Base-by-base conservation (phyloP, 192 early-diverging fungal species). In the Linderina pennispora region DNA sequence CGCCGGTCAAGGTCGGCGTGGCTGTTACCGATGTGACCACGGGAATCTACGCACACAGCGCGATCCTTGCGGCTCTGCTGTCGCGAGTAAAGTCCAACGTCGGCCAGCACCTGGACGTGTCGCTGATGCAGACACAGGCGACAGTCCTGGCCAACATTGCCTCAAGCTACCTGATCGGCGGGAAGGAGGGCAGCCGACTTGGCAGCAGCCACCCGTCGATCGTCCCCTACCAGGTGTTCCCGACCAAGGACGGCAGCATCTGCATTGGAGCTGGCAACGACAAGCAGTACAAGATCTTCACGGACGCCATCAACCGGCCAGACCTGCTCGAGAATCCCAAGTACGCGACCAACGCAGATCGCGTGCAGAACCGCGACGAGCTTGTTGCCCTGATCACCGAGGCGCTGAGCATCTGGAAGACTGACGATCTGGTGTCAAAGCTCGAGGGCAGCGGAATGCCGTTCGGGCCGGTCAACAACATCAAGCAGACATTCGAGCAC, bases 261-360 rank as follows among this genome's bases (percentile, higher is more conserved):
- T 86, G 94, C 62, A 77, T 97, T 43, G 94, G 94, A 1, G 87
- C 89, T 0, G 94, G 91, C 2, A 97, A 93, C 66, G 87, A 97
- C 65, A 51, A 55, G 0, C 94, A 97, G 48, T 97, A 90, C 60
- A 48, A 39, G 23, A 82, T 65, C 20, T 67, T 97, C 4, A 87
- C 82, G 51, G 26, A 56, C 0, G 53, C 48, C 2, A 55, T 95
- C 5, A 73, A 62, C 5, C 48, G 61, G 7, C 54, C 54, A 0
- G 43, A 80, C 5, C 47, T 94, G 14, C 11, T 62, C 0, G 32
- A 51, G 0, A 69, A 86, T 26, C 45, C 58, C 0, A 43, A 65
- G 10, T 94, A 79, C 62, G 50, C 38, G 22, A 86, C 80, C 10
- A 98, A 98, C 62, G 28, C 50, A 5, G 75, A 77, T 22, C 77